Evolutionary conservation across 106 monocot species (phyloP).

Genomic region (Xerophyta viscosa): DNA sequence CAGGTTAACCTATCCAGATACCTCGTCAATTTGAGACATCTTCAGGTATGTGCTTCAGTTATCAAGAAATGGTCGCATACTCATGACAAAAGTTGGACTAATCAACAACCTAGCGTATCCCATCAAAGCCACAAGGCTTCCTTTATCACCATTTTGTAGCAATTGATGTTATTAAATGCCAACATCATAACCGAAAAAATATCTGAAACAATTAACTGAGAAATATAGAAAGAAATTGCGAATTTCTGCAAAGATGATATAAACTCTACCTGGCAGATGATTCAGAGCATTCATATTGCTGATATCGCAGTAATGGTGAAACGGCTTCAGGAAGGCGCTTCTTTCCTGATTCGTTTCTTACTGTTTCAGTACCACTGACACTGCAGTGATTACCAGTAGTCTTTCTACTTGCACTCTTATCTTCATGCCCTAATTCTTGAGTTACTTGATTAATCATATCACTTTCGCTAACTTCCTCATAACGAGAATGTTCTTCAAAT

Average conservation of each 20-base stretch:
- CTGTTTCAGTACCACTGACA: constrained; percentile 13
- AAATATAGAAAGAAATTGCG: background rate
- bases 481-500: constrained; percentile 14
- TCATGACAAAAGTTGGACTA: too few relatives aligned
- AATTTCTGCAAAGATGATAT: background rate
- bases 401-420: constrained; percentile 10
- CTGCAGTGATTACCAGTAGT: constrained; percentile 10
- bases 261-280: constrained; percentile 52
- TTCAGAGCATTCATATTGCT: constrained; percentile 51
- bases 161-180: too few relatives aligned
- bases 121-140: too few relatives aligned
- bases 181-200: background rate
- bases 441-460: constrained; percentile 9
- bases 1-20: too few relatives aligned
- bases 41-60: too few relatives aligned
- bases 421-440: constrained; percentile 6
- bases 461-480: constrained; percentile 1
- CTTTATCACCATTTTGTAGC: too few relatives aligned
- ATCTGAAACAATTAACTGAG: background rate
- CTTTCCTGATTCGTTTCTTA: constrained; percentile 15
- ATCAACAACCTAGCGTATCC: too few relatives aligned
- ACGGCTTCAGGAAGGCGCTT: constrained; percentile 34
- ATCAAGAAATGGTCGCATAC: too few relatives aligned
- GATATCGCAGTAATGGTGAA: constrained; percentile 52
- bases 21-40: too few relatives aligned